A percentile compares a stretch with the other conserved stretches of the same genome.
phyloP scores from a whole-genome alignment of 129 eudicot genomes.

The Flaveria linearis region DNA sequence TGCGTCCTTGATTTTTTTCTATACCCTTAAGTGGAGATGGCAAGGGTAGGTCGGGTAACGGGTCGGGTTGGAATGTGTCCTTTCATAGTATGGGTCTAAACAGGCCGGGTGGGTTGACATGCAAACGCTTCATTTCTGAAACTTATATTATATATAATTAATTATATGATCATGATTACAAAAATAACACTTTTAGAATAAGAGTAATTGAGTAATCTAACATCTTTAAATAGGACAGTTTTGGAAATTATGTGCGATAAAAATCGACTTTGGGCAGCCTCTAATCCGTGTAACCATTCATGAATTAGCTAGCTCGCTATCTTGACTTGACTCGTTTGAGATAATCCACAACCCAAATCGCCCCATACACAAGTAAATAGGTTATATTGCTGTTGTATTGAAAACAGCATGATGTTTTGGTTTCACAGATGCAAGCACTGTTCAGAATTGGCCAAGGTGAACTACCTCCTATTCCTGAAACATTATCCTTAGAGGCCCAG shows the following conservation, averaged over 20 bases:
- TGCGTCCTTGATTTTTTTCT: constrained; percentile 19
- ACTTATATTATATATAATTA: neutral
- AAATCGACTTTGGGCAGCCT: neutral
- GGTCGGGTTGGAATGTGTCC: constrained; percentile 3
- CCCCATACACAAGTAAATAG: neutral
- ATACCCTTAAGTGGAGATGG: constrained; percentile 4
- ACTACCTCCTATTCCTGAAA: constrained; percentile 61
- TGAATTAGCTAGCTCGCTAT: constrained; percentile 3
- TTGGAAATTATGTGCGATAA: neutral
- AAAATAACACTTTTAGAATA: neutral
- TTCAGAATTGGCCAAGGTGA: constrained; percentile 67
- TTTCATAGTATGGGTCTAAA: neutral
- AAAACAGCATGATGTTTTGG: constrained; percentile 13
- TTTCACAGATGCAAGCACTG: constrained; percentile 68
- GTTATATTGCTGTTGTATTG: constrained; percentile 13
- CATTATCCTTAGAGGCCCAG: constrained; percentile 57
- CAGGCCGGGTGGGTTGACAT: neutral
- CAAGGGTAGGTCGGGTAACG: neutral
- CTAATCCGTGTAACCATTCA: neutral
- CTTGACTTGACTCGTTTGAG: neutral
- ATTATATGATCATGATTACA: neutral
- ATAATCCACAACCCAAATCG: constrained; percentile 5
- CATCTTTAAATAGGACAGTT: neutral
- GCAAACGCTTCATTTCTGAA: neutral
- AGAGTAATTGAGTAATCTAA: neutral